These are phyloP conservation scores for Massariosphaeria phaeospora DNA, from an alignment of 495 filamentous ascomycete genomes.

Conservation along the genomic window DNA sequence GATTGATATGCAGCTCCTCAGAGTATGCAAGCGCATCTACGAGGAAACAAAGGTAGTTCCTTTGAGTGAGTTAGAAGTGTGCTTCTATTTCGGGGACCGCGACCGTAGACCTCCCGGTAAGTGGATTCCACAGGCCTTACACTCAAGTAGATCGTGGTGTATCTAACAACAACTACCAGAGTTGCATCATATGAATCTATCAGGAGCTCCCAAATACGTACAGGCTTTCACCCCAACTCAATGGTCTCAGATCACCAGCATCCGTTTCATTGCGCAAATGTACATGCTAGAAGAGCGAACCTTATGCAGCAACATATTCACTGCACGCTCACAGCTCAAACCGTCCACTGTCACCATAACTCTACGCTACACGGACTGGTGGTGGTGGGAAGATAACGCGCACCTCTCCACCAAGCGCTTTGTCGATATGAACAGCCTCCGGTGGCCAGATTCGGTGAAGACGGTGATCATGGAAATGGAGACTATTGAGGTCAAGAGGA, in stretches of 20 bases:
- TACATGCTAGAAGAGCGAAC: background rate
- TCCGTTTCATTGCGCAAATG: slow-evolving; percentile 1
- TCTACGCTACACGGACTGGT: slow-evolving; percentile 13
- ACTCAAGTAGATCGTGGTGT: no score
- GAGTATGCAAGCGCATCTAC: slow-evolving; percentile 3
- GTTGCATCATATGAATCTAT: background rate
- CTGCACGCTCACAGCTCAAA: background rate
- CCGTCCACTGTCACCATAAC: background rate
- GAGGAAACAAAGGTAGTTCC: background rate
- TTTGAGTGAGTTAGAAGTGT: background rate
- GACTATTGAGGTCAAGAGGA: background rate
- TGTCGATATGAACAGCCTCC: no score
- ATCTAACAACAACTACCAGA: background rate
- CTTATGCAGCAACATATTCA: background rate
- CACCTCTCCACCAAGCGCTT: background rate
- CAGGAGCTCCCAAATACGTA: no score
- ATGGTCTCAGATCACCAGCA: background rate
- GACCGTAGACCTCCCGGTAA: background rate
- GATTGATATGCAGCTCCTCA: slow-evolving; percentile 1
- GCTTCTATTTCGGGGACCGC: background rate
- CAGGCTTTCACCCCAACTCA: background rate
- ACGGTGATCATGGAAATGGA: slow-evolving; percentile 2
- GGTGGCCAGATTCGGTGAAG: background rate
- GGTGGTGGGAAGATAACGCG: slow-evolving; percentile 2
- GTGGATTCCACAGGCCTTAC: no score